These are phyloP conservation scores for Myrmaecium sp. DNA, from an alignment of 2,329 filamentous ascomycete genomes.

Conservation along the genomic window DNA sequence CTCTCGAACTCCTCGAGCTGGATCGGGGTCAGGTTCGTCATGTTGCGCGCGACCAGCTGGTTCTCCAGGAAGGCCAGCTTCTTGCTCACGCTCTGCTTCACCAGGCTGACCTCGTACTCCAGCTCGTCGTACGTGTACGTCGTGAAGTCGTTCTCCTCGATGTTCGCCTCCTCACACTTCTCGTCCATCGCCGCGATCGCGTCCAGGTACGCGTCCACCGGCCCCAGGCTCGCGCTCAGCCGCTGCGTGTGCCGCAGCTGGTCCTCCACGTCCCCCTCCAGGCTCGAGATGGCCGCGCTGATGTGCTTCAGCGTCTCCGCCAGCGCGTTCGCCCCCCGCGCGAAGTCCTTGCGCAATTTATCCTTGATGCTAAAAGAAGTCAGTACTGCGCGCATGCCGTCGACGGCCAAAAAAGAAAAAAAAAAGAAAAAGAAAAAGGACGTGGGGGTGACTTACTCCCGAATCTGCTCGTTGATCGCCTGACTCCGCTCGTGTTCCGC, in stretches of 20 bases:
- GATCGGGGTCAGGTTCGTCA: constrained; percentile 97
- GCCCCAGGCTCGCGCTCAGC: constrained; percentile 69
- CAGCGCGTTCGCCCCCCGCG: constrained; percentile 97
- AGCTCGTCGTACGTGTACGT: constrained; percentile 97
- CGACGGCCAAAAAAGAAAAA: no score
- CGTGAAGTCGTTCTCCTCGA: constrained; percentile 99
- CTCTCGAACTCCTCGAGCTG: constrained; percentile 97
- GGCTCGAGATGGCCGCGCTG: constrained; percentile 84
- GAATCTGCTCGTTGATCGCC: constrained; percentile 92
- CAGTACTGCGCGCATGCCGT: constrained; percentile 7
- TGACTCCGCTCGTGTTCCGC: constrained; percentile 80
- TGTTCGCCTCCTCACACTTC: constrained; percentile 90
- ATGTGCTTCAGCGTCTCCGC: constrained; percentile 88
- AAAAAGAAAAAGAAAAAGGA: no score
- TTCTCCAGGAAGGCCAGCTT: constrained; percentile 95
- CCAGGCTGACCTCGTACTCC: constrained; percentile 78
- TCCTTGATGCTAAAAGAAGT: constrained; percentile 64
- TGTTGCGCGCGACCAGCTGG: constrained; percentile 92
- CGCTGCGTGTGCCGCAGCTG: constrained; percentile 76
- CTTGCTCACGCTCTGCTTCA: constrained; percentile 84
- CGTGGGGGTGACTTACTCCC: constrained; percentile 46
- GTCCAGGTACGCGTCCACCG: constrained; percentile 78
- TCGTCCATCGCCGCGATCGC: constrained; percentile 73
- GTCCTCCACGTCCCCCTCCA: constrained; percentile 93
- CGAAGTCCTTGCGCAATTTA: constrained; percentile 75